Base-by-base conservation (phyloP, 495 filamentous ascomycete genomes). In the Pseudomonodictys pantanalensis region DNA sequence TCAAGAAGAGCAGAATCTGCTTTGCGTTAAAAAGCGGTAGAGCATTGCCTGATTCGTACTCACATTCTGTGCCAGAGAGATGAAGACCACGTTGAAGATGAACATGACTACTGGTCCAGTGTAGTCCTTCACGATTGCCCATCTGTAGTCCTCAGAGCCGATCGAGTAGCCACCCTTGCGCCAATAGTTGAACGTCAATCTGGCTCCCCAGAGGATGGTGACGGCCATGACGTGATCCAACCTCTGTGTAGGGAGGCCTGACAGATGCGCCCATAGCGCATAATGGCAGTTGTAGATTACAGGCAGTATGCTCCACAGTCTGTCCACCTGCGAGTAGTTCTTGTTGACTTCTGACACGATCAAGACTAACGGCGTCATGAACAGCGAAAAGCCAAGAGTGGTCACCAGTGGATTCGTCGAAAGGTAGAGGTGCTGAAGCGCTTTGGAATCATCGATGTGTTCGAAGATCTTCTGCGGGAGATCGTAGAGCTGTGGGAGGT, bases 101-200 rank as follows among this genome's bases (percentile, higher is more conserved):
- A 89, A 88, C 74, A 95, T 95, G 12, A 85, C 65, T 24, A 76
- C 73, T 2, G 73, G 73, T 59, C 75, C 79, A 32, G 82, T 73
- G 39, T 78, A 71, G 18, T 77, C 67, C 52, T 75, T 77, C 32
- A 86, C 61, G 17, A 84, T 76, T 39, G 74, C 59, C 92, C 92
- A 97, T 70, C 95, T 83, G 71, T 99, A 99, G 73, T 99, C 95
- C 72, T 99, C 92, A 10, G 83, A 85, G 26, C 93, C 92, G 56
- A 90, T 78, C 23, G 76, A 73, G 71, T 97, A 99, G 17, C 95
- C 95, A 18, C 95, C 95, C 72, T 89, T 95, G 48, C 95, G 87
- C 88, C 88, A 96, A 72, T 96, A 99, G 74, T 99, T 99, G 81
- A 80, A 97, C 2, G 93, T 95, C 68, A 99, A 76, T 35, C 95